Conservation (phyloP, 176 grass and related monocot species). For the Cenchrus purpureus region DNA sequence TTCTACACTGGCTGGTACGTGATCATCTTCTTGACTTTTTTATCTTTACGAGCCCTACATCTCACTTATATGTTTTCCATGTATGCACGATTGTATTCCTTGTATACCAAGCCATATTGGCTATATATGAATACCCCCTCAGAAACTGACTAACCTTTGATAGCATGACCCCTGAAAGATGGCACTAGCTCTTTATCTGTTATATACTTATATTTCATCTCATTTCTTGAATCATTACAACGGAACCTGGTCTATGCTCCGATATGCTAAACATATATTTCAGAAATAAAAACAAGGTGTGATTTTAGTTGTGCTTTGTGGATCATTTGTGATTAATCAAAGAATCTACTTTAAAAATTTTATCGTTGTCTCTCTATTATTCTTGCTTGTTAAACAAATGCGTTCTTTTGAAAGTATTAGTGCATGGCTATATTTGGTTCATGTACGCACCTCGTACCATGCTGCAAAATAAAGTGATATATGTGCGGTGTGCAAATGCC, state of each 20-base stretch:
- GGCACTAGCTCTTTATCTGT: background rate
- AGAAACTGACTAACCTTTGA: background rate
- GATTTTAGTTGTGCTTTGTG: too few relatives aligned
- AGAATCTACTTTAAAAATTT: background rate
- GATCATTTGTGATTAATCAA: background rate
- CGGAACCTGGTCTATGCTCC: background rate
- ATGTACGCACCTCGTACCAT: background rate
- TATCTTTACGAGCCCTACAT: background rate
- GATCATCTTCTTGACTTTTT: constrained; percentile 3
- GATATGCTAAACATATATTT: background rate
- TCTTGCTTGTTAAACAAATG: background rate
- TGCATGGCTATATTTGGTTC: background rate
- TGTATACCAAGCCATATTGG: too few relatives aligned
- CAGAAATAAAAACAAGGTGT: background rate
- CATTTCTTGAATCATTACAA: background rate
- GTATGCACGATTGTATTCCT: too few relatives aligned
- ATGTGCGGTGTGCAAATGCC: background rate
- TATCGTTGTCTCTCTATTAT: background rate
- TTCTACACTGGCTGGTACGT: constrained; percentile 39
- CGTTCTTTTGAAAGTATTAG: background rate
- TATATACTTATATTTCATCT: background rate
- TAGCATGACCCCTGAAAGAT: background rate
- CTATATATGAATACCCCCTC: background rate
- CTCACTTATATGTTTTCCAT: too few relatives aligned
- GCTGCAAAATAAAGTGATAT: background rate